Evolutionary conservation across 2,329 filamentous ascomycete genomes (phyloP), one percentile per base, ranked within the genome.

Genomic region (Venturia aucupariae): DNA sequence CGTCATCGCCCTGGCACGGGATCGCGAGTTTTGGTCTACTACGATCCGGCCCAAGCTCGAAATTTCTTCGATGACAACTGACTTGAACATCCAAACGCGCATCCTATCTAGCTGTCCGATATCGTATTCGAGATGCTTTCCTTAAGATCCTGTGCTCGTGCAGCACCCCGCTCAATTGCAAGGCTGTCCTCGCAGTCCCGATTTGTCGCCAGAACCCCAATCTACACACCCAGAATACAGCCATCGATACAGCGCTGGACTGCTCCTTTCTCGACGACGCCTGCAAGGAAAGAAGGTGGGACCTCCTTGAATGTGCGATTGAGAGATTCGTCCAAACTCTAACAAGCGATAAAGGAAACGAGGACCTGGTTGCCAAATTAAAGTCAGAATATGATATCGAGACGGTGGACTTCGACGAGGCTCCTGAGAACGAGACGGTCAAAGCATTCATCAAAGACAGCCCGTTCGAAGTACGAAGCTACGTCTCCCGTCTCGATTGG

Each of bases 401-500:
- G 83, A 85, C 86, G 72, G 87, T 92, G 73, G 87, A 92, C 77
- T 87, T 88, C 77, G 82, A 87, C 69, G 82, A 84, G 67, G 85
- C 90, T 72, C 10, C 13, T n/a, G 84, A 89, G 68, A 88, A 91
- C 48, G 82, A 86, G 68, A 90, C 87, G 75, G 84, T 97, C 76
- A 88, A 91, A 79, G 90, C 94, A 75, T 97, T 95, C 78, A 79
- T 97, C 60, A 86, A 93, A 73, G 93, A 90, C 79, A 87, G 88
- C 73, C 84, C 88, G 48, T 99, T 92, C 77, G 82, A 93, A 82
- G 83, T 94, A 74, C 63, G 72, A 22, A 27, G 3, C 4, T 11
- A 13, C n/a, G 42, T n/a, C 11, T 24, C 17, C n/a, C 60, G 5
- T 19, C 54, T 55, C 17, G 2, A 5, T 32, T 55, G 19, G 1